A percentile compares a stretch with the other conserved stretches of the same genome.
phyloP scores from a whole-genome alignment of 805 yeast genomes.

The Yarrowia porcina region DNA sequence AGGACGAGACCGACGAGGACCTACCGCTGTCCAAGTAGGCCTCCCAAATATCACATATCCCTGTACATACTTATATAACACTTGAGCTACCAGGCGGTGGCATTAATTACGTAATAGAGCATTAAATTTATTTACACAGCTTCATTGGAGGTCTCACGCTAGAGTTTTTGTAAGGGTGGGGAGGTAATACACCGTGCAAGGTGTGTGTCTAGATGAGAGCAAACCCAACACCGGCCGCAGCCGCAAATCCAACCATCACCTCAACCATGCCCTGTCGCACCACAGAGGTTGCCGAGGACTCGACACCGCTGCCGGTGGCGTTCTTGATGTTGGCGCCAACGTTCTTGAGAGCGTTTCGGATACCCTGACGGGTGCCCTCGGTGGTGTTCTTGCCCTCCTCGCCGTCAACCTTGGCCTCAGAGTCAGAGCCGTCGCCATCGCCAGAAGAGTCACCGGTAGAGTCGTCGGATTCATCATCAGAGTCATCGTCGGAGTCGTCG shows the following conservation, averaged over 20 bases:
- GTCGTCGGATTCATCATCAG: background rate
- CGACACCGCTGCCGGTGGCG: conserved; percentile 15
- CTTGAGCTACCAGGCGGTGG: background rate
- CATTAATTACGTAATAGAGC: background rate
- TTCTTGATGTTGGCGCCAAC: conserved; percentile 22
- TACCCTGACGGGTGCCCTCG: conserved; percentile 6
- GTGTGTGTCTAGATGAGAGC: conserved; percentile 1
- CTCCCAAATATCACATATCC: too few relatives aligned
- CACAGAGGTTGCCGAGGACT: conserved; percentile 4
- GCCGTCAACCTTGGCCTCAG: conserved; percentile 3
- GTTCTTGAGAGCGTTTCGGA: conserved; percentile 5
- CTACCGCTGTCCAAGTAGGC: too few relatives aligned
- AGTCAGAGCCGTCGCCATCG: background rate
- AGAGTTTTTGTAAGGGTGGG: background rate
- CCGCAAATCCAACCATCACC: conserved; percentile 1
- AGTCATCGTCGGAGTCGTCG: background rate
- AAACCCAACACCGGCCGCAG: conserved; percentile 12
- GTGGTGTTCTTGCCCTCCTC: conserved; percentile 10
- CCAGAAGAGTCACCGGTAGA: background rate
- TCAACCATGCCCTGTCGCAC: conserved; percentile 1
- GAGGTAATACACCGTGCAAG: background rate
- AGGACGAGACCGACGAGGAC: background rate
- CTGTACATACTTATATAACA: background rate
- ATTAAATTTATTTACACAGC: conserved; percentile 5
- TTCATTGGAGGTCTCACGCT: background rate